Evolutionary conservation across 2,329 filamentous ascomycete genomes (phyloP).

Genomic region (Xylariaceae sp.): DNA sequence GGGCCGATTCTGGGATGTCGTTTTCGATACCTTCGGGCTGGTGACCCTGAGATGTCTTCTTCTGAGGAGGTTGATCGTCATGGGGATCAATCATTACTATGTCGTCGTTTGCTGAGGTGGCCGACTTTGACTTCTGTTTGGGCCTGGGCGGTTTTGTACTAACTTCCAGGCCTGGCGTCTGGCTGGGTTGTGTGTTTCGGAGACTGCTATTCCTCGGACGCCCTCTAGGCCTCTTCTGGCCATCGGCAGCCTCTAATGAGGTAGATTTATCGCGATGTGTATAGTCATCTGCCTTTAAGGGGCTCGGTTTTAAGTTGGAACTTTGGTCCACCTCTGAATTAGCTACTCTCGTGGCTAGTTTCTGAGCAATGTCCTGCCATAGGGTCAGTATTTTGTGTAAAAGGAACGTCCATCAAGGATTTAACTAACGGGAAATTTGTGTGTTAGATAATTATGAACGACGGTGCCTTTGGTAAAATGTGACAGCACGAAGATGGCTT

Average conservation of each 20-base stretch:
- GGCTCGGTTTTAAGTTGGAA: not conserved
- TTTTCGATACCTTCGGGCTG: not conserved
- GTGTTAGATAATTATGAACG: slow-evolving; percentile 49
- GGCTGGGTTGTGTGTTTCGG: slow-evolving; percentile 15
- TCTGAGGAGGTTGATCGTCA: not conserved
- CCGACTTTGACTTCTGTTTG: slow-evolving; percentile 6
- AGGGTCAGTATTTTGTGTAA: slow-evolving; percentile 7
- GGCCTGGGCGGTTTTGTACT: not conserved
- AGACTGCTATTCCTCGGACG: slow-evolving; percentile 13
- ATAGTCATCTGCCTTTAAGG: slow-evolving; percentile 20
- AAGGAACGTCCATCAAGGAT: not conserved
- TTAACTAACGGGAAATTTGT: slow-evolving; percentile 39
- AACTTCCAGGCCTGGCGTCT: slow-evolving; percentile 7
- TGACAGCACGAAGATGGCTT: slow-evolving; percentile 50
- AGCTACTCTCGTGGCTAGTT: slow-evolving; percentile 16
- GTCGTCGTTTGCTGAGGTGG: slow-evolving; percentile 25
- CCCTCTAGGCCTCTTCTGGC: slow-evolving; percentile 18
- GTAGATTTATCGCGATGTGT: slow-evolving; percentile 20
- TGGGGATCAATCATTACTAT: slow-evolving; percentile 27
- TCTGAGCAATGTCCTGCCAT: slow-evolving; percentile 17
- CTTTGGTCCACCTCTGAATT: slow-evolving; percentile 5
- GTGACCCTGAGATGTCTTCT: not conserved
- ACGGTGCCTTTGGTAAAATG: slow-evolving; percentile 50
- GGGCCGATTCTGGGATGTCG: not conserved
- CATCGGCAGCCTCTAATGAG: slow-evolving; percentile 19